Evolutionary conservation across 2,329 filamentous ascomycete genomes (phyloP), one percentile per base, ranked within the genome.

Genomic region (Metarhizium sp.): DNA sequence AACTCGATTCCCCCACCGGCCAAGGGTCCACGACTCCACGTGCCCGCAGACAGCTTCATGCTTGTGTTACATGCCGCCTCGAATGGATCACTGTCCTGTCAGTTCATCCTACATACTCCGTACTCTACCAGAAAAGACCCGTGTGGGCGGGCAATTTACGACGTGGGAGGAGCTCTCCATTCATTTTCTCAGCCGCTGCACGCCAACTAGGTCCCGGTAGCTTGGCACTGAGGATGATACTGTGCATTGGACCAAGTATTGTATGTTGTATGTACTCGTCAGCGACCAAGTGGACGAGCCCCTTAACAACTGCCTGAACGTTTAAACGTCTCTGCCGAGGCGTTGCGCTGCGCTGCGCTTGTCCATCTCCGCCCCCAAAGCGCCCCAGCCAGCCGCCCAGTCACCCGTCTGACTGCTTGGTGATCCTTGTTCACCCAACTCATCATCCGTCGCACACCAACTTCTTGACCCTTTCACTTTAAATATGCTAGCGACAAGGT

Each of bases 401-500:
- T 43, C 20, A 18, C 47, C 25, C 40, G 25, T 42, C 25, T 45
- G 47, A 50, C 47, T 20, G 36, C 52, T 45, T 30, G 25, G 36
- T 34, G n/a, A 40, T 32, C 46, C 46, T 49, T n/a, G 52, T 18
- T 14, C 52, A 13, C 45, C 52, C 52, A 11, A 18, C 38, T 43
- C 18, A 34, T 29, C 45, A 11, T 53, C 34, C 38, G 18, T 43
- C 49, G 50, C 54, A 36, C 30, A 50, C 55, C 38, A 18, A 51
- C 52, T 11, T 42, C 49, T 59, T 57, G 52, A 40, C 18, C 20
- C 20, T 51, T 59, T 20, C 38, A 3, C 32, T 16, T 38, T 34
- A 34, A 25, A 52, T 29, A 11, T 34, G 20, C 25, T 6, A 29
- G 20, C 13, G 30, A 30, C 0, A 14, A 45, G 25, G 14, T 13